Evolutionary conservation across 371 early-diverging fungal species (phyloP).

Genomic region (Lichtheimia corymbifera): DNA sequence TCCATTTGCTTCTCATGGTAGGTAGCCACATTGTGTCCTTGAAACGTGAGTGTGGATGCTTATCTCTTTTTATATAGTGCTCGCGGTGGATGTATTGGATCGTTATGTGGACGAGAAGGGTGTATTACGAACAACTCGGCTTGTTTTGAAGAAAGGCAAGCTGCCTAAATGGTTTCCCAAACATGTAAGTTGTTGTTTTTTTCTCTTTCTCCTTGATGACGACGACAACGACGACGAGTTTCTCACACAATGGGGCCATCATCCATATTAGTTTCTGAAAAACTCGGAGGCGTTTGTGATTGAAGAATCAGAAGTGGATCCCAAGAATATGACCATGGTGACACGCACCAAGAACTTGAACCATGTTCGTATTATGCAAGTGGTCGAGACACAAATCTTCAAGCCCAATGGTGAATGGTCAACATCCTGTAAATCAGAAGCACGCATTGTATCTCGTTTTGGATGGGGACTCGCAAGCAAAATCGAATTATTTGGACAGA

Average conservation of each 20-base stretch:
- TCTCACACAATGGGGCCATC: not conserved
- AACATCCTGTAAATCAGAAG: constrained; percentile 83
- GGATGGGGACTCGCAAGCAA: constrained; percentile 83
- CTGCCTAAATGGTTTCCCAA: constrained; percentile 87
- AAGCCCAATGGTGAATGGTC: constrained; percentile 53
- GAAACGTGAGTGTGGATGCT: not conserved
- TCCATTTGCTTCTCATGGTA: constrained; percentile 94
- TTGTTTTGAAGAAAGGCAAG: constrained; percentile 86
- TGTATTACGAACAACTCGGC: constrained; percentile 80
- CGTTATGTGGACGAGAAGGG: constrained; percentile 84
- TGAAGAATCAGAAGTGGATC: constrained; percentile 88
- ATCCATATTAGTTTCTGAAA: constrained; percentile 61
- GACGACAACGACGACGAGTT: not conserved
- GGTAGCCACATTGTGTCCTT: not conserved
- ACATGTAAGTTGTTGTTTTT: constrained; percentile 23
- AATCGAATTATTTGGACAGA: constrained; percentile 91
- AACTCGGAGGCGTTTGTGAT: constrained; percentile 79
- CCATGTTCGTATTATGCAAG: constrained; percentile 89
- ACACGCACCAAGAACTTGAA: constrained; percentile 88
- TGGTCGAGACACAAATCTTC: constrained; percentile 89
- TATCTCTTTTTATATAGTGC: constrained; percentile 39
- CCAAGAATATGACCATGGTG: constrained; percentile 70
- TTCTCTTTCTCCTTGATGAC: not conserved
- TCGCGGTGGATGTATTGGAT: constrained; percentile 89
- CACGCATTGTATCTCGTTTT: constrained; percentile 83